Evolutionary conservation across 164 flowering plant genomes (phyloP), one percentile per base, ranked within the genome.

Genomic region (Chimonanthus praecox): DNA sequence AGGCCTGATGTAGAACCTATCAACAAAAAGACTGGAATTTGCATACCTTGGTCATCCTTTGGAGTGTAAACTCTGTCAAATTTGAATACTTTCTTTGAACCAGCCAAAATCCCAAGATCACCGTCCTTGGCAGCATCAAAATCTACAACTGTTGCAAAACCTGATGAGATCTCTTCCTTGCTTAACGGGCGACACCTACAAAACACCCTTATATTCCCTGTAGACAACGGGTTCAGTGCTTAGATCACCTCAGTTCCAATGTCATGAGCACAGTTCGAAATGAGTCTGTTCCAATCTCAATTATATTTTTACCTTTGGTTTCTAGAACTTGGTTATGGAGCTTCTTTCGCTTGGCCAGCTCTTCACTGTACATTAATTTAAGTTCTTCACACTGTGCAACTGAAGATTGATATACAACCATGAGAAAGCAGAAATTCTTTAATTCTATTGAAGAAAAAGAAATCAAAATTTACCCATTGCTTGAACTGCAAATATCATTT

Each of bases 131-230:
- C 92, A 50, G 85, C 83, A 76, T 91, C 94, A 68, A 91, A 88
- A 72, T 93, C 95, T 20, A 88, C 88, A 67, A 85, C 85, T 16
- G 84, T 82, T 73, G 87, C 78, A 78, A 77, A 83, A 13, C 88
- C 86, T 72, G 84, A 65, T 43, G 85, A 78, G 49, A 78, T 63
- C 80, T 93, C 98, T 46, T 69, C 84, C 73, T 86, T 88, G 67
- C 80, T 90, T 68, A 91, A 71, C 51, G 98, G 98, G 13, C 98
- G 90, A 66, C 98, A 93, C 50, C 98, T 88, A 80, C 98, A 93
- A 68, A 93, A 93, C 3, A 93, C 98, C 83, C 98, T 87, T 47
- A 93, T 91, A 77, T 89, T 93, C 67, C 98, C 98, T 92, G 92
- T 70, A 70, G 73, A 65, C 21, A 33, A 33, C 33, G 7, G 68